A percentile compares a stretch with the other conserved stretches of the same genome.
These are phyloP conservation scores for Pyrenopolyporus hunteri DNA, from an alignment of 495 filamentous ascomycete species.

Conservation along the genomic window DNA sequence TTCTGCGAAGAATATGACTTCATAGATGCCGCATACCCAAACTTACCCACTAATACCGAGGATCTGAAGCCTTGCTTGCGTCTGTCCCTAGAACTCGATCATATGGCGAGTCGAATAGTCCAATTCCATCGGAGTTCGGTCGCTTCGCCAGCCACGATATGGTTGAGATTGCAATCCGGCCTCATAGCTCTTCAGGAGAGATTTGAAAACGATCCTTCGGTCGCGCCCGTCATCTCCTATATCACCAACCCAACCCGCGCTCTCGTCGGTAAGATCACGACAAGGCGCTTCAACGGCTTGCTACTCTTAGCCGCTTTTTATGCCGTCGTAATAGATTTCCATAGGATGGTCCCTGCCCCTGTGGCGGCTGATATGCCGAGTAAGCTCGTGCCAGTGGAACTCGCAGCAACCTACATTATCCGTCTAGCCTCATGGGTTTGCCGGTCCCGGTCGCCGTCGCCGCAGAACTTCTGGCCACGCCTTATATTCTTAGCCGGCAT, in stretches of 20 bases:
- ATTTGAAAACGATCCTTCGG: slow-evolving; percentile 11
- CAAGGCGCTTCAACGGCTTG: slow-evolving; percentile 25
- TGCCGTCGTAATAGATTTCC: slow-evolving; percentile 24
- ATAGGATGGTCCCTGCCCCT: slow-evolving; percentile 15
- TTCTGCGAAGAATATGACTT: slow-evolving; percentile 26
- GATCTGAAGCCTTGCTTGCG: slow-evolving; percentile 23
- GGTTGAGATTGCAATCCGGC: slow-evolving; percentile 15
- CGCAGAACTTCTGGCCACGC: slow-evolving; percentile 27
- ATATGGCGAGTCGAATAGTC: slow-evolving; percentile 24
- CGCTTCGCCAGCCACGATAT: background rate
- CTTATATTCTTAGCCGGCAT: slow-evolving; percentile 25
- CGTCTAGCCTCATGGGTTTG: slow-evolving; percentile 19
- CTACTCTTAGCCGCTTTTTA: slow-evolving; percentile 25
- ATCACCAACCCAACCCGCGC: slow-evolving; percentile 13
- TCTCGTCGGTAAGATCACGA: slow-evolving; percentile 17
- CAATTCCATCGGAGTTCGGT: slow-evolving; percentile 6
- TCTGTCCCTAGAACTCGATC: slow-evolving; percentile 22
- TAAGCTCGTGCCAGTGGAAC: slow-evolving; percentile 3
- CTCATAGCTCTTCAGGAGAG: slow-evolving; percentile 13
- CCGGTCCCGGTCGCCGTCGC: slow-evolving; percentile 18
- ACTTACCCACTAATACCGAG: slow-evolving; percentile 8
- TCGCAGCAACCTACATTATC: slow-evolving; percentile 20
- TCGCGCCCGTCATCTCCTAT: slow-evolving; percentile 18
- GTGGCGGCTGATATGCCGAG: background rate
- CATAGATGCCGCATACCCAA: slow-evolving; percentile 24